Conservation (phyloP, 345 rosid genomes). For the Raphanus raphanistrum region DNA sequence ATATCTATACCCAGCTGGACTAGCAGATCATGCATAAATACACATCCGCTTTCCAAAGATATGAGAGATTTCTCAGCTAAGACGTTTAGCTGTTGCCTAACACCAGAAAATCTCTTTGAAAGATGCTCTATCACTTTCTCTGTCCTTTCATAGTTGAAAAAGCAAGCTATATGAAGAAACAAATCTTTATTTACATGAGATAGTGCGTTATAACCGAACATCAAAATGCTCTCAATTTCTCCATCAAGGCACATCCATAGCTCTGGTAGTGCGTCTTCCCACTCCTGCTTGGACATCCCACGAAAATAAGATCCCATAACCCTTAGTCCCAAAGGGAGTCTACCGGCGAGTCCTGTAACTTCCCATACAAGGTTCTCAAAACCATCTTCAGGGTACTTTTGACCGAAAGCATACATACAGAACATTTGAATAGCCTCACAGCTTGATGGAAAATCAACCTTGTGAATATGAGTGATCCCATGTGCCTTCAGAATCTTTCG, state of each 20-base stretch:
- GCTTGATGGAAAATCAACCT: background rate
- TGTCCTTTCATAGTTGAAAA: background rate
- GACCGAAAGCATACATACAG: background rate
- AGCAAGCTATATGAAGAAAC: background rate
- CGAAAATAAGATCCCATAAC: background rate
- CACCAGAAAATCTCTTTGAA: background rate
- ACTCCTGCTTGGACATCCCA: background rate
- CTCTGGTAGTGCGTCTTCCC: background rate
- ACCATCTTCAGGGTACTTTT: background rate
- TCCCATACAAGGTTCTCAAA: background rate
- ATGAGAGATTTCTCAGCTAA: constrained; percentile 7
- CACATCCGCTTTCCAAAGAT: background rate
- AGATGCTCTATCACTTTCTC: background rate
- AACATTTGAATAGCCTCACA: background rate
- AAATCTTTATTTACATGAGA: background rate
- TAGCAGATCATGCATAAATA: background rate
- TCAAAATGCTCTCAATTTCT: background rate
- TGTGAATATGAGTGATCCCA: background rate
- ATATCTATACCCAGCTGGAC: background rate
- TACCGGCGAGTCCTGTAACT: background rate
- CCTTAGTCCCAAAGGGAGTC: background rate
- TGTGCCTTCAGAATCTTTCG: background rate
- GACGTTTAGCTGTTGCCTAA: background rate
- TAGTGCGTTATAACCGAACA: background rate
- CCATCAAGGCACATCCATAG: background rate